phyloP scores from a whole-genome alignment of 257 asterid species.

The Eucommia ulmoides region DNA sequence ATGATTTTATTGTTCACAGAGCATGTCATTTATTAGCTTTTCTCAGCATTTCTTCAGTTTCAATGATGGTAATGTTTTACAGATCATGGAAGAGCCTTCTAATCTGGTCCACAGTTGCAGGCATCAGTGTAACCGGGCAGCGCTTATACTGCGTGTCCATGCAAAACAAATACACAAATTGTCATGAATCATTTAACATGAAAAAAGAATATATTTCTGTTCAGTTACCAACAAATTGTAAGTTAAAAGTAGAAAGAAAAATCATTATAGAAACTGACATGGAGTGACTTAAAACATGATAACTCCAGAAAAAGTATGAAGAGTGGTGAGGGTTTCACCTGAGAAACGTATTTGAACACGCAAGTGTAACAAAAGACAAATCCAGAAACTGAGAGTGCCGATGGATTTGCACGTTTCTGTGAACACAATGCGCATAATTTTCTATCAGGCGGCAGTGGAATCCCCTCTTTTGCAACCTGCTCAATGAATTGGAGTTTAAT shows the following conservation, averaged over 20 bases:
- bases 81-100: conserved; percentile 88
- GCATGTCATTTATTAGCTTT: no score
- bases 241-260: no score
- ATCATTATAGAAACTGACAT: no score
- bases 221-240: no score
- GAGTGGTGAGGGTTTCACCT: conserved; percentile 36
- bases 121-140: conserved; percentile 79
- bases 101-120: conserved; percentile 81
- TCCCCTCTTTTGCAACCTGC: conserved; percentile 93
- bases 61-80: no score
- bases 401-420: conserved; percentile 83
- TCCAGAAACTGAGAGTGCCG: conserved; percentile 86
- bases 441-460: conserved; percentile 71
- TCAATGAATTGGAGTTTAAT: conserved; percentile 5
- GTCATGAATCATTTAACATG: no score
- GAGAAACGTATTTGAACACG: conserved; percentile 74
- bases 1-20: no score
- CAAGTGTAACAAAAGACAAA: conserved; percentile 96
- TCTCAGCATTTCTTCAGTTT: no score
- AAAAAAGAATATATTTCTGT: no score
- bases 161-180: background rate
- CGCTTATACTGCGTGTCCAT: conserved; percentile 67
- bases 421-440: conserved; percentile 78
- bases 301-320: no score
- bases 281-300: no score